Conservation (phyloP, 2,329 filamentous ascomycete genomes). For the Penicillium hordei region DNA sequence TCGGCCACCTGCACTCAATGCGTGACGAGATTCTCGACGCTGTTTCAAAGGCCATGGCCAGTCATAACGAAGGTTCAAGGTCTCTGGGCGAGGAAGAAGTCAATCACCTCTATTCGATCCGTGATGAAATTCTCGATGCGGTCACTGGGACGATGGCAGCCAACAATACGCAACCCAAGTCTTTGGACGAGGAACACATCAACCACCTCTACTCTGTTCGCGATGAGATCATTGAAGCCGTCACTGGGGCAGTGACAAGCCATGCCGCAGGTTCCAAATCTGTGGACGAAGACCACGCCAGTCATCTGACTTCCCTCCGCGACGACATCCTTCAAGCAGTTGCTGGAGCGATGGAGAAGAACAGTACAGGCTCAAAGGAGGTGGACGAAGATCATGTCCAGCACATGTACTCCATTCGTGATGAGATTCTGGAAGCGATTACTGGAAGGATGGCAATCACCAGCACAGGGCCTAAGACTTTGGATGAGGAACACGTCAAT, state of each 20-base stretch:
- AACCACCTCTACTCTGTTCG: constrained; percentile 26
- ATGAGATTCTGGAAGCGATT: constrained; percentile 65
- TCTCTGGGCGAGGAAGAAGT: constrained; percentile 24
- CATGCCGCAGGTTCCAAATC: constrained; percentile 22
- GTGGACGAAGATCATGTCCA: constrained; percentile 12
- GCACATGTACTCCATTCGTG: constrained; percentile 25
- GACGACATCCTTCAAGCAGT: constrained; percentile 35
- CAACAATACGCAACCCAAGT: constrained; percentile 19
- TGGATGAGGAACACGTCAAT: constrained; percentile 15
- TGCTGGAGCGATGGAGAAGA: constrained; percentile 24
- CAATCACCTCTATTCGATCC: constrained; percentile 25
- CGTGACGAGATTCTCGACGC: constrained; percentile 36
- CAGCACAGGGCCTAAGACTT: background rate
- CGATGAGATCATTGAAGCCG: constrained; percentile 34
- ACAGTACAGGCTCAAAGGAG: constrained; percentile 21
- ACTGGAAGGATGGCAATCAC: constrained; percentile 8
- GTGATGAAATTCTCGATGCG: constrained; percentile 35
- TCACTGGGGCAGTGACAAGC: constrained; percentile 27
- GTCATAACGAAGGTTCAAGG: constrained; percentile 22
- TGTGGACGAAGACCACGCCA: constrained; percentile 21
- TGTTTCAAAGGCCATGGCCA: constrained; percentile 28
- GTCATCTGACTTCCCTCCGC: constrained; percentile 25
- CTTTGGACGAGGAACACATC: constrained; percentile 25
- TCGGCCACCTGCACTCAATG: constrained; percentile 27
- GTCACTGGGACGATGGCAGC: constrained; percentile 27